These are phyloP conservation scores for Incumbomyces delicatus DNA, from an alignment of 2,329 filamentous ascomycete genomes.

Conservation along the genomic window DNA sequence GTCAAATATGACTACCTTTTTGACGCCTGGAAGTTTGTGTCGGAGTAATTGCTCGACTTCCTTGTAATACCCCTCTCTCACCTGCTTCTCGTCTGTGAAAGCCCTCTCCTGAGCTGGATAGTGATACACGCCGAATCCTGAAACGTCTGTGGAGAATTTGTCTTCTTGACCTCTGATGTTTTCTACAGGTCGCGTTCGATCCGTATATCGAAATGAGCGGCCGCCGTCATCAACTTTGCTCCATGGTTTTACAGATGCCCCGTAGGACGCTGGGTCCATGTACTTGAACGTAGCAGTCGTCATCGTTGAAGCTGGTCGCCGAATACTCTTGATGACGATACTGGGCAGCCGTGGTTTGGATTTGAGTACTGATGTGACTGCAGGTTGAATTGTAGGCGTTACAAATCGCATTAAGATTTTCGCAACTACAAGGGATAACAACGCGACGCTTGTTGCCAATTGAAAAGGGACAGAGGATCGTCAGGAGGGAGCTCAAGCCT, in stretches of 20 bases:
- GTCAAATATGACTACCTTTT: conserved; percentile 60
- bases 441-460: too few relatives aligned
- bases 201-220: conserved; percentile 42
- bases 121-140: conserved; percentile 49
- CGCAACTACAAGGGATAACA: too few relatives aligned
- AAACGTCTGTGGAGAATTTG: conserved; percentile 47
- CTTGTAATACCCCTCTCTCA: conserved; percentile 50
- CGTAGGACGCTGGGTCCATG: conserved; percentile 46
- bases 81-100: conserved; percentile 47
- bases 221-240: conserved; percentile 53
- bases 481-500: too few relatives aligned
- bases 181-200: conserved; percentile 40
- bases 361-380: not conserved
- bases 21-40: conserved; percentile 45
- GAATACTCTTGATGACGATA: not conserved
- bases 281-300: conserved; percentile 52
- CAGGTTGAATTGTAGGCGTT: not conserved
- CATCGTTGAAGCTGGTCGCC: conserved; percentile 33
- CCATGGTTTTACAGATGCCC: conserved; percentile 46
- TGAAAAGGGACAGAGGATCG: too few relatives aligned
- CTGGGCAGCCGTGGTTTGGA: not conserved
- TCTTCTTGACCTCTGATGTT: conserved; percentile 45
- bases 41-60: conserved; percentile 52
- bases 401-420: conserved; percentile 1
- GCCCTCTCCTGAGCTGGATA: conserved; percentile 44